A percentile compares a stretch with the other conserved stretches of the same genome.
phyloP scores from a whole-genome alignment of 2,329 filamentous ascomycete species.

The Colletotrichum filicis region DNA sequence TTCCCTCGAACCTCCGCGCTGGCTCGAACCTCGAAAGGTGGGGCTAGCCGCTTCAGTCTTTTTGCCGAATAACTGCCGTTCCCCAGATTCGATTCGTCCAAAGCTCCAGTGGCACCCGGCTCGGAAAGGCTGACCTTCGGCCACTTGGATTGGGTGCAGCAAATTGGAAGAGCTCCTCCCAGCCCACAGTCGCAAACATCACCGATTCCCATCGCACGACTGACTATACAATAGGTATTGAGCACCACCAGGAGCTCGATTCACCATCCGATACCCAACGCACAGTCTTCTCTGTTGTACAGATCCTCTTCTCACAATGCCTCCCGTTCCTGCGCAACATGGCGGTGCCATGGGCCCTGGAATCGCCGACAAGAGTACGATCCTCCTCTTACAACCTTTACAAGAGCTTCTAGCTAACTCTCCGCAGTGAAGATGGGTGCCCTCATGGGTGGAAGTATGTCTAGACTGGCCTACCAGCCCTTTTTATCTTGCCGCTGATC shows the following conservation, averaged over 20 bases:
- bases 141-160: not conserved
- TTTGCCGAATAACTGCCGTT: constrained; percentile 32
- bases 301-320: constrained; percentile 44
- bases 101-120: constrained; percentile 16
- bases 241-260: constrained; percentile 11
- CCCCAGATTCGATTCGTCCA: constrained; percentile 31
- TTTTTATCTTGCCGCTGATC: constrained; percentile 43
- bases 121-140: not conserved
- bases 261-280: not conserved
- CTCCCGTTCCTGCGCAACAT: constrained; percentile 53
- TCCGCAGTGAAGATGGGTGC: constrained; percentile 92
- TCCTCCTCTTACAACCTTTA: not conserved
- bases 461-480: not conserved
- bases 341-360: constrained; percentile 57
- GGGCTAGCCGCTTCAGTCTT: not conserved
- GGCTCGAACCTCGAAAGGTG: too few relatives aligned
- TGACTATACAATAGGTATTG: not conserved
- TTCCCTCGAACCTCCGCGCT: not conserved
- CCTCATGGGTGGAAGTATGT: constrained; percentile 98
- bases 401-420: constrained; percentile 37
- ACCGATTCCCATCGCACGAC: not conserved
- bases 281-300: not conserved
- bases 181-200: constrained; percentile 26
- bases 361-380: constrained; percentile 65
- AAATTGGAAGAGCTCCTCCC: constrained; percentile 30